A percentile compares a stretch with the other conserved stretches of the same genome.
Evolutionary conservation across 345 rosid species (phyloP).

Genomic region (Boechera divaricarpa): DNA sequence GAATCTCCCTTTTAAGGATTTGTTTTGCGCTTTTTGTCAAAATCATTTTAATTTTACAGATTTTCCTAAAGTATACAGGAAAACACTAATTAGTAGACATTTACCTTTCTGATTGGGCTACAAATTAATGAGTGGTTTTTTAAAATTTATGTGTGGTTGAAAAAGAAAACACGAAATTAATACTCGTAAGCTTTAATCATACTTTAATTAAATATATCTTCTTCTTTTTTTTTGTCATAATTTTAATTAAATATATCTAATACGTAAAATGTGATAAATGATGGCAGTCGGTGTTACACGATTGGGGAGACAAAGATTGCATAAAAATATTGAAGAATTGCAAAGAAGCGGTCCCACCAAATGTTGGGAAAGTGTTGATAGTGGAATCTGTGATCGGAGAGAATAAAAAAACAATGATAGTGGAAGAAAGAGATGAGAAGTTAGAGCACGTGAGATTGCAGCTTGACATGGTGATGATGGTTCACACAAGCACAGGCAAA

Average conservation of each 20-base stretch:
- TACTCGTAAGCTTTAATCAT: background rate
- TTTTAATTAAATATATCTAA: background rate
- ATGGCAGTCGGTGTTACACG: slow-evolving; percentile 66
- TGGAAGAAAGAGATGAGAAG: slow-evolving; percentile 44
- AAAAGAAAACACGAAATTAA: too few species aligned
- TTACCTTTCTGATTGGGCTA: too few species aligned
- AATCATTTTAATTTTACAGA: background rate
- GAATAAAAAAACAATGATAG: slow-evolving; percentile 9
- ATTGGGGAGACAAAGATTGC: slow-evolving; percentile 78
- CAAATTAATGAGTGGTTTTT: too few species aligned
- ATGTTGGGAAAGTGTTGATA: slow-evolving; percentile 65
- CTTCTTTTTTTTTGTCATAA: too few species aligned
- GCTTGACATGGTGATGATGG: slow-evolving; percentile 84
- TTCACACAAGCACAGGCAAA: slow-evolving; percentile 63
- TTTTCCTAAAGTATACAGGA: background rate
- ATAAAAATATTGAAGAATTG: slow-evolving; percentile 65
- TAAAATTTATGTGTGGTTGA: too few species aligned
- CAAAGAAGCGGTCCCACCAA: slow-evolving; percentile 59
- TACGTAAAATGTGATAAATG: slow-evolving; percentile 26
- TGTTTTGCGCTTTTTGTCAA: background rate
- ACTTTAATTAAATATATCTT: background rate
- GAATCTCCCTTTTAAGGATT: background rate
- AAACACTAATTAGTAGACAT: background rate
- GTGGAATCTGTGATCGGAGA: slow-evolving; percentile 60
- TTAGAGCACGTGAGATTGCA: slow-evolving; percentile 53